Percentiles rank a stretch among this genome's conserved stretches.
These are phyloP conservation scores for Wickerhamomyces ciferrii DNA, from an alignment of 805 yeast genomes.

Conservation along the genomic window DNA sequence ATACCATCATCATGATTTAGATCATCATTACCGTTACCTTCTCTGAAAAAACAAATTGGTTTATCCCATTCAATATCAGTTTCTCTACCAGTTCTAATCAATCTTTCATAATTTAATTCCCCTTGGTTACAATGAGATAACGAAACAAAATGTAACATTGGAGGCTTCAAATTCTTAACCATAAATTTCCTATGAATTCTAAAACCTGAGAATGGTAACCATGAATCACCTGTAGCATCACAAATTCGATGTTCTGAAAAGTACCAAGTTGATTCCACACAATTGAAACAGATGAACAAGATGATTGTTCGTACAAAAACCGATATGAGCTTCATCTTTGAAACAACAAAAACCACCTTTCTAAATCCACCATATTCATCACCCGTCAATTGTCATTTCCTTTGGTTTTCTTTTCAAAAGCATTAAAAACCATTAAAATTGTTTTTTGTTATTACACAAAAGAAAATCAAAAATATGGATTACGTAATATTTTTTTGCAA, in stretches of 20 bases:
- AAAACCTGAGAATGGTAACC: conserved; percentile 48
- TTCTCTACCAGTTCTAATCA: conserved; percentile 25
- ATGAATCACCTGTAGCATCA: conserved; percentile 23
- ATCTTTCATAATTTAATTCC: conserved; percentile 35
- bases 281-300: background rate
- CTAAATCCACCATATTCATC: no score
- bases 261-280: background rate
- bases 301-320: background rate
- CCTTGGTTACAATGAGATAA: conserved; percentile 52
- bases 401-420: no score
- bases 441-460: no score
- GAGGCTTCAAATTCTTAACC: conserved; percentile 30
- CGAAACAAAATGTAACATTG: conserved; percentile 37
- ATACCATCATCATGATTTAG: background rate
- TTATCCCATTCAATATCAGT: conserved; percentile 44
- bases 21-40: background rate
- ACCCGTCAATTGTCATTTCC: no score
- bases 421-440: no score
- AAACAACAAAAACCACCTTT: no score
- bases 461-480: no score
- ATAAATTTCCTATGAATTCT: conserved; percentile 45
- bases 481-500: no score
- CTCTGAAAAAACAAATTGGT: conserved; percentile 36
- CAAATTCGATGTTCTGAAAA: conserved; percentile 24
- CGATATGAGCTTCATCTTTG: background rate